A percentile compares a stretch with the other conserved stretches of the same genome.
Evolutionary conservation across 768 basidiomycete genomes (phyloP).

Genomic region (Agrocybe pediades): DNA sequence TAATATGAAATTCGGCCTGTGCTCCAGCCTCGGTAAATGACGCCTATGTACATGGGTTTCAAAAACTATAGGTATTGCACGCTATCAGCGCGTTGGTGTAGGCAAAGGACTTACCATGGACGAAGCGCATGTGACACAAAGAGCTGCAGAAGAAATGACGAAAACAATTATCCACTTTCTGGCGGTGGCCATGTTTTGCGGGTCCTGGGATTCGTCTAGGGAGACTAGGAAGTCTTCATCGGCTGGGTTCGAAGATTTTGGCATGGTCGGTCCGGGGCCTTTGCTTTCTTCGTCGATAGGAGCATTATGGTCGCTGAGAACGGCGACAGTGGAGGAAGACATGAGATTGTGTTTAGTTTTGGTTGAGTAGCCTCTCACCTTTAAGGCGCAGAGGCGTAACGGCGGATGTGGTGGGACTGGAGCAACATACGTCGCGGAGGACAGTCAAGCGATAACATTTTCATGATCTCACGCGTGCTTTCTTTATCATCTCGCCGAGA

Average conservation of each 20-base stretch:
- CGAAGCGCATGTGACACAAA: constrained; percentile 57
- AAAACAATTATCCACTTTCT: constrained; percentile 52
- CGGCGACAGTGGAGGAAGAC: neutral
- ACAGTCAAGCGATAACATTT: too few relatives aligned
- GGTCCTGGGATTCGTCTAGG: constrained; percentile 43
- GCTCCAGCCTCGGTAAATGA: constrained; percentile 65
- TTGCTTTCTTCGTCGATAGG: neutral
- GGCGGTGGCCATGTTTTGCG: constrained; percentile 36
- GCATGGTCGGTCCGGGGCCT: neutral
- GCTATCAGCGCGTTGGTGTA: neutral
- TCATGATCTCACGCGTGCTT: too few relatives aligned
- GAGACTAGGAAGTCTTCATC: constrained; percentile 28
- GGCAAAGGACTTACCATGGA: constrained; percentile 46
- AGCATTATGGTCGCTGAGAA: neutral
- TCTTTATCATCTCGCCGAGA: too few relatives aligned
- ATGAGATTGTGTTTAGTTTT: neutral
- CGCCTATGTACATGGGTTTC: constrained; percentile 45
- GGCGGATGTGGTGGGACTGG: too few relatives aligned
- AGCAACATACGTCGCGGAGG: too few relatives aligned
- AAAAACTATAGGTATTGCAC: neutral
- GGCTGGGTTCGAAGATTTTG: too few relatives aligned
- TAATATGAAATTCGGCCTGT: constrained; percentile 47
- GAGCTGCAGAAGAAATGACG: constrained; percentile 46
- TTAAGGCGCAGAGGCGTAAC: too few relatives aligned
- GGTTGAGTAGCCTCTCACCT: too few relatives aligned